Evolutionary conservation across 2,329 filamentous ascomycete species (phyloP), one percentile per base, ranked within the genome.

Genomic region (Neopestalotiopsis clavispora): DNA sequence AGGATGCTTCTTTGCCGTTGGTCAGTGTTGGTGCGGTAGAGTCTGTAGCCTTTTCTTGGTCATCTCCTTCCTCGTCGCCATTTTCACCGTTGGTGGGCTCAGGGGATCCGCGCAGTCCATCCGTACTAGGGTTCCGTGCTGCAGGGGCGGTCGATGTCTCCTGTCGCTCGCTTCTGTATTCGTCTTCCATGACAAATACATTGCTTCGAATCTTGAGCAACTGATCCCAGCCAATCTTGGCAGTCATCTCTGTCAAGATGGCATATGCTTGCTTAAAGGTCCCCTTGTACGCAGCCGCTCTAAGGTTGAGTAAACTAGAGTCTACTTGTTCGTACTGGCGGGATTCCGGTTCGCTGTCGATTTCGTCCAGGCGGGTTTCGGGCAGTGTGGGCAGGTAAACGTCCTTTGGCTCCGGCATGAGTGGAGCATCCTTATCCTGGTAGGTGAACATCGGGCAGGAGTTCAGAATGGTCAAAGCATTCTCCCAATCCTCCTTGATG

Each of bases 401-500:
- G 68, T 94, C 93, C 75, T 92, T 92, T 0, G 96, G 95, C 77
- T 97, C 94, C 1, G 96, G 96, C 92, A 98, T 95, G 69, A 96
- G 84, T 3, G 96, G 96, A 5, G 94, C 92, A 79, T 99, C 96
- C 80, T 98, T 98, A 81, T 99, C 96, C 81, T 98, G 96, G 80
- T 99, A 98, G 6, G 96, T 99, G 80, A 99, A 99, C 96, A 99
- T 99, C 9, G 96, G 96, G 80, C 96, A 99, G 20, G 96, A 99
- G 82, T 99, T 99, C 66, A 99, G 87, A 4, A 96, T 98, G 4
- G 97, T 91, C 30, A 99, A 87, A 0, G 96, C 96, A 74, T 98
- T 90, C 77, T 98, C 96, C 94, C 96, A 99, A 78, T 97, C 94
- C 79, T 99, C 96, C 82, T 97, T 89, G 64, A 92, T 89, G 67